Evolutionary conservation across 2,329 filamentous ascomycete genomes (phyloP), one percentile per base, ranked within the genome.

Genomic region (Gaeumannomyces tritici): DNA sequence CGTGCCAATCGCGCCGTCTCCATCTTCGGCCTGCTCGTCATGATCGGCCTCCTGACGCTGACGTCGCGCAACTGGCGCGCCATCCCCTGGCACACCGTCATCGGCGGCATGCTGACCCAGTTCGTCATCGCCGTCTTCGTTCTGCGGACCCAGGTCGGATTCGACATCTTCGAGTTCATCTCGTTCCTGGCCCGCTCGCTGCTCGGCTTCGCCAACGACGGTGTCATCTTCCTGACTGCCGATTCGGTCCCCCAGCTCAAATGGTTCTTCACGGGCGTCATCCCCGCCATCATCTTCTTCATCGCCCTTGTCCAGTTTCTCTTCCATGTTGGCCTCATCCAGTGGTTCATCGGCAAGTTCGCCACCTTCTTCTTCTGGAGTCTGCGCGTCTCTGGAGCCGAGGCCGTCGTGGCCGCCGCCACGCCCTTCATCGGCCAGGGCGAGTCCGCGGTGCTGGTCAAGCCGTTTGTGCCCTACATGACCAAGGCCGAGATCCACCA

Each of bases 281-380:
- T 96, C n/a, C 91, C 93, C 0, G 87, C 93, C 69, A 96, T 97
- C 75, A 91, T 96, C 78, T 97, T 96, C 85, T 96, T 97, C 84
- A 89, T 96, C 63, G 86, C 92, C 1, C 80, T 96, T n/a, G 91
- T 96, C 29, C 90, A 96, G 75, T 84, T 96, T 18, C 76, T 96
- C 56, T 96, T 90, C 79, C 89, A 93, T 79, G 81, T 87, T 68
- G 89, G 89, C 2, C 80, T 92, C 66, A 78, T 96, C 61, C 92
- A 96, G 76, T 96, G 93, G 92, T 91, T 93, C 75, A 85, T 96
- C 70, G 80, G 81, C 68, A 96, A 96, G 75, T 90, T 95, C 69
- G 91, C 93, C 64, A 83, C 84, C 61, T 92, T 96, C 76, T 96
- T 97, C 82, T 96, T 93, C 83, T 96, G 91, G 89, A 83, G 81